A percentile compares a stretch with the other conserved stretches of the same genome.
phyloP scores from a whole-genome alignment of 345 rosid genomes.

The Aurinia saxatilis region DNA sequence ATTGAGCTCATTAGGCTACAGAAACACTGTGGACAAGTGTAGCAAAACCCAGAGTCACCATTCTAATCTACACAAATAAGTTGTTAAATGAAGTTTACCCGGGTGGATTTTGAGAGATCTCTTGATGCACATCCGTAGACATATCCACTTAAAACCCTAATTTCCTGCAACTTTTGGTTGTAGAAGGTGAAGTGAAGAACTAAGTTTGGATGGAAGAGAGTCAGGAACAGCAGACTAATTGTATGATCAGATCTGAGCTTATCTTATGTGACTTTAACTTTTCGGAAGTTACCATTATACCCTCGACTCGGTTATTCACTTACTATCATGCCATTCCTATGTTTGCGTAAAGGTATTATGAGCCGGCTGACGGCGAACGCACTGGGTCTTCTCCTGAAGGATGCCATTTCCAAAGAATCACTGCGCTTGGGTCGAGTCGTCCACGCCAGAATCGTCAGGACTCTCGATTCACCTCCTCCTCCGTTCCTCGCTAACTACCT shows the following conservation, averaged over 20 bases:
- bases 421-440: conserved; percentile 50
- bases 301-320: not conserved
- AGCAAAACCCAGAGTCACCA: too few relatives aligned
- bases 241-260: not conserved
- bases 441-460: conserved; percentile 53
- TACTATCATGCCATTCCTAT: not conserved
- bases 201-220: too few relatives aligned
- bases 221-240: too few relatives aligned
- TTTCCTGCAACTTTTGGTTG: conserved; percentile 7
- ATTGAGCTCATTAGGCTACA: not conserved
- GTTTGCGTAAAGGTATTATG: conserved; percentile 26
- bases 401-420: conserved; percentile 48
- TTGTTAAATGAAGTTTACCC: not conserved
- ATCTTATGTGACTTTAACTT: too few relatives aligned
- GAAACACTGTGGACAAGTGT: not conserved
- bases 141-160: not conserved
- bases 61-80: too few relatives aligned
- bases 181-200: not conserved
- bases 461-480: conserved; percentile 40
- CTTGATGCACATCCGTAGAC: conserved; percentile 17
- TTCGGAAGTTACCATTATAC: not conserved
- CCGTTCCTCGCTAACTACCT: conserved; percentile 55
- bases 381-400: conserved; percentile 39
- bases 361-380: conserved; percentile 33
- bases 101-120: conserved; percentile 3